Conservation (phyloP, 768 basidiomycete species). For the Boletellus ananas region DNA sequence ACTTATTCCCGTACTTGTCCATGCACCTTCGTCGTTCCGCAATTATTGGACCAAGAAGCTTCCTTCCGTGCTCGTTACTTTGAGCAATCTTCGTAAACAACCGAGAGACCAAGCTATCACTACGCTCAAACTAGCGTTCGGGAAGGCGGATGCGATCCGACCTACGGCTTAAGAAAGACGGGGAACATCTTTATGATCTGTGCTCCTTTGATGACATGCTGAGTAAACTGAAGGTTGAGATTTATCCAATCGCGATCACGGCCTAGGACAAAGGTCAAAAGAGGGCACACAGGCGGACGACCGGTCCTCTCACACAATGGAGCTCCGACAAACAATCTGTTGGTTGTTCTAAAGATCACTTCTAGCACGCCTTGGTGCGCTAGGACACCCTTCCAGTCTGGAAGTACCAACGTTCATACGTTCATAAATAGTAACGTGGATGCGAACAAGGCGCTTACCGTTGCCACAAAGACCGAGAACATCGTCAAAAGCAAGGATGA, state of each 20-base stretch:
- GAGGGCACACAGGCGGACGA: neutral
- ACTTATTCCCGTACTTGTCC: constrained; percentile 22
- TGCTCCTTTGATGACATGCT: constrained; percentile 22
- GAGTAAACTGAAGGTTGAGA: constrained; percentile 28
- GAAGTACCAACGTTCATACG: neutral
- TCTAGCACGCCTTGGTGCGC: constrained; percentile 25
- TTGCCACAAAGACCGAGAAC: constrained; percentile 25
- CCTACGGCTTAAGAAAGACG: constrained; percentile 30
- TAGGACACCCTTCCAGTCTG: constrained; percentile 40
- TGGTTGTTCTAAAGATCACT: constrained; percentile 40
- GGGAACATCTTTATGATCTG: constrained; percentile 32
- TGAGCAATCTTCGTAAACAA: constrained; percentile 8
- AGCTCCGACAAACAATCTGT: constrained; percentile 46
- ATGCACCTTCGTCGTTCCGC: constrained; percentile 23
- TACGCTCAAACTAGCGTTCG: neutral
- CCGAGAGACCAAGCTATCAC: constrained; percentile 14
- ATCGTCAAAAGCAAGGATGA: constrained; percentile 37
- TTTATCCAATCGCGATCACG: constrained; percentile 34
- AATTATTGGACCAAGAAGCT: constrained; percentile 26
- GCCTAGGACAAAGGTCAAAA: constrained; percentile 24
- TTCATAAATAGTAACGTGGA: neutral
- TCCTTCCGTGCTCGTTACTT: constrained; percentile 6
- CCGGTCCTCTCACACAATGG: constrained; percentile 35
- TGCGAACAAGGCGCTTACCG: constrained; percentile 3
- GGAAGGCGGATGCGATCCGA: neutral